phyloP scores from a whole-genome alignment of 495 filamentous ascomycete species.

The Apodospora peruviana region DNA sequence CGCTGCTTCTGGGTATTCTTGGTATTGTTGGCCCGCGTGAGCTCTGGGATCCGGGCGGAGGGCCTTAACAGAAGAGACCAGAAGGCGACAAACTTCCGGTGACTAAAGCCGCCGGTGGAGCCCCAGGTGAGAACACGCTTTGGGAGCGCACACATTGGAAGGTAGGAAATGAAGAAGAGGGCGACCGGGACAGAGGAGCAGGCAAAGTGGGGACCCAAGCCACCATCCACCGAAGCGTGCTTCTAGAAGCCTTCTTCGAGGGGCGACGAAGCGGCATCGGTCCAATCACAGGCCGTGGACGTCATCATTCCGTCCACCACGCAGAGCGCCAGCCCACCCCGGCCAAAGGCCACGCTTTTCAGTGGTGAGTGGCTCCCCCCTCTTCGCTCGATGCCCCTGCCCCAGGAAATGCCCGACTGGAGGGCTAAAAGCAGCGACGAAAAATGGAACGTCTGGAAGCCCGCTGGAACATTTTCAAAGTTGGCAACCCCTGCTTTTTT shows the following conservation, averaged over 20 bases:
- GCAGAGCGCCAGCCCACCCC: no score
- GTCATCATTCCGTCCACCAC: background rate
- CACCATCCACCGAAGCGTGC: no score
- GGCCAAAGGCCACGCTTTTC: background rate
- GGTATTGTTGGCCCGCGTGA: no score
- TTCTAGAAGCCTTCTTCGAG: background rate
- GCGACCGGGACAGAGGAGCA: background rate
- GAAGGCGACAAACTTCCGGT: no score
- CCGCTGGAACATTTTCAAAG: background rate
- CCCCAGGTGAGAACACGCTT: no score
- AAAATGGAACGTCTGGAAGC: conserved; percentile 1
- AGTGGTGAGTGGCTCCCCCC: background rate
- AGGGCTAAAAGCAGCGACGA: background rate
- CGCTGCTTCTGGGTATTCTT: no score
- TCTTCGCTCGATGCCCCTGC: background rate
- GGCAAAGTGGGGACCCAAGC: background rate
- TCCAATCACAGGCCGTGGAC: background rate
- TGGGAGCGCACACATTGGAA: no score
- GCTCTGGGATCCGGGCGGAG: no score
- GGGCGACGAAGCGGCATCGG: background rate
- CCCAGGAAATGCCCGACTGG: background rate
- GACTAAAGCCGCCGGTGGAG: no score
- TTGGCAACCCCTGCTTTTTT: background rate
- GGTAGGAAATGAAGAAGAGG: background rate
- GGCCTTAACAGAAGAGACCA: no score